Percentiles rank a stretch among this genome's conserved stretches.
Conservation (phyloP, 176 grass and related monocot species). For the Alopecurus myosuroides region DNA sequence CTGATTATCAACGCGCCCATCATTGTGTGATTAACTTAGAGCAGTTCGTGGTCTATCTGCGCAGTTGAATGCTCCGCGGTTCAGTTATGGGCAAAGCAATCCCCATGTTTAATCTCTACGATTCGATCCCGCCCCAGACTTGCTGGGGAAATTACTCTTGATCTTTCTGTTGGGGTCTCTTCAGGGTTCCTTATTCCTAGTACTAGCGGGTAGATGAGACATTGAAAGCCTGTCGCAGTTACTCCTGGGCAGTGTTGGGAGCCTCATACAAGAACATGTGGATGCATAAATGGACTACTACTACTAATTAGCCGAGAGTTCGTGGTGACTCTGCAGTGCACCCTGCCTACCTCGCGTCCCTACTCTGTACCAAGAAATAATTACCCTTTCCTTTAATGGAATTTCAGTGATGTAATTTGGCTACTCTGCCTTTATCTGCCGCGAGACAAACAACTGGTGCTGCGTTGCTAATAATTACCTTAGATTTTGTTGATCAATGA, state of each 20-base stretch:
- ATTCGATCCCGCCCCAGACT: not conserved
- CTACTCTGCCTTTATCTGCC: not conserved
- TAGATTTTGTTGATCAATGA: not conserved
- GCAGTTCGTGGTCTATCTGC: not conserved
- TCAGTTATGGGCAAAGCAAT: not conserved
- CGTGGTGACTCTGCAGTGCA: not conserved
- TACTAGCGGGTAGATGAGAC: conserved; percentile 6
- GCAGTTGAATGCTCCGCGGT: not conserved
- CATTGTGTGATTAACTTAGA: not conserved
- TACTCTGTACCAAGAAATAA: not conserved
- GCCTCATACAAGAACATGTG: not conserved
- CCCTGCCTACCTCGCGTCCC: not conserved
- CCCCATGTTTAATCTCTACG: conserved; percentile 7
- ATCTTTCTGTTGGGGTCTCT: not conserved
- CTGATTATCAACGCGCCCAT: not conserved
- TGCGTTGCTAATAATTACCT: not conserved
- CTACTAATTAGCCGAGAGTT: conserved; percentile 18
- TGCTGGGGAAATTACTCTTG: not conserved
- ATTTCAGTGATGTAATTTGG: not conserved
- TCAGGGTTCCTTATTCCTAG: not conserved
- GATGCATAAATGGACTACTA: not conserved
- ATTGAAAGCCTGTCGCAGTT: conserved; percentile 13
- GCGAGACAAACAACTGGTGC: not conserved
- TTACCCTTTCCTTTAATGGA: not conserved
- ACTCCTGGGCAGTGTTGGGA: not conserved